Percentiles rank a stretch among this genome's conserved stretches.
These are phyloP conservation scores for Daldinia caldariorum DNA, from an alignment of 495 filamentous ascomycete genomes.

Conservation along the genomic window DNA sequence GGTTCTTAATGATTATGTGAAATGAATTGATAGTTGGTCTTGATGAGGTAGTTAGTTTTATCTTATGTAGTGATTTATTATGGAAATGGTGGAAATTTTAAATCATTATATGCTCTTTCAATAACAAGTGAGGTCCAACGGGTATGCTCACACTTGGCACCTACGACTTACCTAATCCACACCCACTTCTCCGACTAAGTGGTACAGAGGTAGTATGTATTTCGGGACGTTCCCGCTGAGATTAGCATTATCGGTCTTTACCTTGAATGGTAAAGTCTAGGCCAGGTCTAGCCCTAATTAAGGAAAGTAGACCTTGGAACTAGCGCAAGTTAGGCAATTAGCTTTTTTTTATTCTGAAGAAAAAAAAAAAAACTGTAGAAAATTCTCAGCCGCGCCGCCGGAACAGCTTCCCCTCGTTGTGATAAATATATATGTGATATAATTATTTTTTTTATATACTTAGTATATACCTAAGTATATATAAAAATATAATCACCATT, in stretches of 20 bases:
- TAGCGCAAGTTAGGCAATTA: slow-evolving; percentile 34
- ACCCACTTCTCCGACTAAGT: background rate
- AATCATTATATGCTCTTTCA: no score
- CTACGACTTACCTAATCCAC: background rate
- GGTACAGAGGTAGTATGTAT: no score
- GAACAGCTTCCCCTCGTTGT: slow-evolving; percentile 11
- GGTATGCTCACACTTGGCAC: no score
- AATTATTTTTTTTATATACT: no score
- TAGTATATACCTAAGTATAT: no score
- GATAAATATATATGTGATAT: background rate
- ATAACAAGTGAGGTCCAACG: no score
- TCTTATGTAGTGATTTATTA: no score
- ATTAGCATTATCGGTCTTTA: background rate
- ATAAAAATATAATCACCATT: slow-evolving; percentile 6
- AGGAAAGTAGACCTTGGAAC: slow-evolving; percentile 3
- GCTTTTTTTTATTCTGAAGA: background rate
- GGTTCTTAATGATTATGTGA: background rate
- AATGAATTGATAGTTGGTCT: background rate
- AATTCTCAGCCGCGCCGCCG: slow-evolving; percentile 39
- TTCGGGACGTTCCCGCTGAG: slow-evolving; percentile 4
- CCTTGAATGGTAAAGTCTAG: background rate
- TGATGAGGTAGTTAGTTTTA: no score
- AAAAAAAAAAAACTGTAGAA: slow-evolving; percentile 9
- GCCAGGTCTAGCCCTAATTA: background rate
- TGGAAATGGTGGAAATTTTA: no score